Evolutionary conservation across 441 rosid genomes (phyloP).

Genomic region (Capsella rubella): DNA sequence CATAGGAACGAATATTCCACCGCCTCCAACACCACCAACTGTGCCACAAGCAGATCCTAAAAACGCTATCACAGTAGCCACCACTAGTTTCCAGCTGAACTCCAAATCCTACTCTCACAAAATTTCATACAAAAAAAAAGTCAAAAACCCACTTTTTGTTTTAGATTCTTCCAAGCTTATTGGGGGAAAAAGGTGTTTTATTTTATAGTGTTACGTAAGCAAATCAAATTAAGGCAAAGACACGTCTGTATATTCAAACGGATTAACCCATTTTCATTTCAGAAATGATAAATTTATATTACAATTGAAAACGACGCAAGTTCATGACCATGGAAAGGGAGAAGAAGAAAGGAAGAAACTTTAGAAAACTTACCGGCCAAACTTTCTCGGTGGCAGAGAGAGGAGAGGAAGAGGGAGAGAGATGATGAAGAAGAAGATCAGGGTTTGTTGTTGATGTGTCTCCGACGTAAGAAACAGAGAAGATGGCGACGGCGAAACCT

Average conservation of each 20-base stretch:
- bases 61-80: constrained; percentile 83
- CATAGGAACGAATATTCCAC: constrained; percentile 98
- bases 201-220: constrained; percentile 5
- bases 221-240: not conserved
- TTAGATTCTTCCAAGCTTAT: constrained; percentile 23
- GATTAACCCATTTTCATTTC: not conserved
- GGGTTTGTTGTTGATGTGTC: constrained; percentile 27
- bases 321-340: not conserved
- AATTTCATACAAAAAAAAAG: not conserved
- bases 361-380: constrained; percentile 73
- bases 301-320: constrained; percentile 21
- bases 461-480: constrained; percentile 54
- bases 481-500: constrained; percentile 64
- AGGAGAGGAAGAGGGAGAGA: constrained; percentile 34
- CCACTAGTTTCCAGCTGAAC: constrained; percentile 70
- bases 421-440: constrained; percentile 2
- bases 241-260: not conserved
- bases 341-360: constrained; percentile 9
- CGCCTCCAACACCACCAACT: constrained; percentile 97
- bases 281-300: not conserved
- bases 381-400: constrained; percentile 51
- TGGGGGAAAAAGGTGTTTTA: constrained; percentile 17
- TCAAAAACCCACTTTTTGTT: not conserved
- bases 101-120: constrained; percentile 58
- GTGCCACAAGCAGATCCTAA: constrained; percentile 95